Conservation (phyloP, 768 basidiomycete species). For the Psilocybe cubensis region DNA sequence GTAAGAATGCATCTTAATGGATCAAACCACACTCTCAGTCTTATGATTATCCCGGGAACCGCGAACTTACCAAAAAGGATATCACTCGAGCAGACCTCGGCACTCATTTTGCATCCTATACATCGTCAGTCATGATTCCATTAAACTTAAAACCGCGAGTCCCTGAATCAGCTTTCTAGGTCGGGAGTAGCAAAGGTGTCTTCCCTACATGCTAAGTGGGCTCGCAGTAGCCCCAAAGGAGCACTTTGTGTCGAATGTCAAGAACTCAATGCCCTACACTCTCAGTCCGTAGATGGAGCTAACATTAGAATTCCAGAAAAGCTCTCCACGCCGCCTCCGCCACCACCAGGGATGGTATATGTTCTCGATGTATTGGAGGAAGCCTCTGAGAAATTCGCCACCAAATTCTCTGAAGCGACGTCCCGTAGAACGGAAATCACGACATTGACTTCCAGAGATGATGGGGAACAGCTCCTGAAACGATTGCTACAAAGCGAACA, state of each 20-base stretch:
- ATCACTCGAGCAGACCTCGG: slow-evolving; percentile 63
- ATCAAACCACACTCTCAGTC: no score
- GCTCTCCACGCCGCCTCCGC: slow-evolving; percentile 52
- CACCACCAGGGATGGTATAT: slow-evolving; percentile 37
- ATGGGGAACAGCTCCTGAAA: slow-evolving; percentile 44
- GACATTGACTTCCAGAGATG: slow-evolving; percentile 29
- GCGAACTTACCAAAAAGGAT: slow-evolving; percentile 48
- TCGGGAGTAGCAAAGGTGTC: slow-evolving; percentile 60
- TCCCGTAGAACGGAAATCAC: slow-evolving; percentile 25
- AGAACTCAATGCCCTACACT: slow-evolving; percentile 72
- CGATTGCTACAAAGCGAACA: slow-evolving; percentile 54
- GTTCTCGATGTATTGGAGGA: slow-evolving; percentile 57
- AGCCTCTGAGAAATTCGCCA: slow-evolving; percentile 48
- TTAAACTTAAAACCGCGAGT: neutral
- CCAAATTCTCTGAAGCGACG: slow-evolving; percentile 37
- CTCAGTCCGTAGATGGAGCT: slow-evolving; percentile 70
- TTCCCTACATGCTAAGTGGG: slow-evolving; percentile 64
- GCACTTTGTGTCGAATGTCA: slow-evolving; percentile 69
- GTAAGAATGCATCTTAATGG: no score
- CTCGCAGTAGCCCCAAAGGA: slow-evolving; percentile 53
- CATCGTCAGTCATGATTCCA: slow-evolving; percentile 44
- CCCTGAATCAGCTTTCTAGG: slow-evolving; percentile 31
- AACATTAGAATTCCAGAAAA: slow-evolving; percentile 61
- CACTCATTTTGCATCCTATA: slow-evolving; percentile 67
- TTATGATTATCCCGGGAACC: slow-evolving; percentile 69